Base-by-base conservation (phyloP, 805 yeast species). In the Lipomyces kockii region DNA sequence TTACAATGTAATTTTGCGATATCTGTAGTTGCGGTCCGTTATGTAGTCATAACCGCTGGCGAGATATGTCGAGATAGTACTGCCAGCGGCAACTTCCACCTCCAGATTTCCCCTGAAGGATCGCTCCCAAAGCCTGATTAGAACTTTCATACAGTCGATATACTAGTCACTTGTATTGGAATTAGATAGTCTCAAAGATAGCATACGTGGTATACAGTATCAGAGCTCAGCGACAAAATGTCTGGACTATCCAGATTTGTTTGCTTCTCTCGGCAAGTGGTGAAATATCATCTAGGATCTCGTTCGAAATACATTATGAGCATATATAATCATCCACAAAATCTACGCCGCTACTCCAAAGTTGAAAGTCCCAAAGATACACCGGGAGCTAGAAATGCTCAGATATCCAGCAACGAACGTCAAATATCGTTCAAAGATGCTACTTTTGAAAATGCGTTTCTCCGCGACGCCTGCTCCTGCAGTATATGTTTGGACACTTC, bases 381-480 rank as follows among this genome's bases (percentile, higher is more conserved):
- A n/a, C 49, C 6, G 9, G 49, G 14, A 43, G 20, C 49, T 7
- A n/a, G 9, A 43, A n/a, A 43, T 43, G 22, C 49, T 43, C 22
- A 43, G 20, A 43, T 43, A 43, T 17, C 22, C 22, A 5, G 49
- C 49, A 43, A 43, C 6, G 49, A 43, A 17, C 8, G 14, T 43
- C 20, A 43, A 43, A 43, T 43, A 43, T 43, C 49, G 22, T 43
- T 43, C 49, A 43, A 43, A 43, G 22, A 43, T 8, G 22, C 49
- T 43, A 43, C 49, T 6, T 43, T 43, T 43, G 49, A 43, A 17
- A 64, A 64, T 20, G 62, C 52, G 25, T 89, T 90, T 71, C 79
- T 90, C 22, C 82, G 94, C 73, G 96, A 90, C 73, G 82, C 91
- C 0, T 87, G 91, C 58, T 74, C 76, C 3, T 78, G 85, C 14